phyloP scores from a whole-genome alignment of 2,329 filamentous ascomycete genomes.

The Endoconidiophora polonica region DNA sequence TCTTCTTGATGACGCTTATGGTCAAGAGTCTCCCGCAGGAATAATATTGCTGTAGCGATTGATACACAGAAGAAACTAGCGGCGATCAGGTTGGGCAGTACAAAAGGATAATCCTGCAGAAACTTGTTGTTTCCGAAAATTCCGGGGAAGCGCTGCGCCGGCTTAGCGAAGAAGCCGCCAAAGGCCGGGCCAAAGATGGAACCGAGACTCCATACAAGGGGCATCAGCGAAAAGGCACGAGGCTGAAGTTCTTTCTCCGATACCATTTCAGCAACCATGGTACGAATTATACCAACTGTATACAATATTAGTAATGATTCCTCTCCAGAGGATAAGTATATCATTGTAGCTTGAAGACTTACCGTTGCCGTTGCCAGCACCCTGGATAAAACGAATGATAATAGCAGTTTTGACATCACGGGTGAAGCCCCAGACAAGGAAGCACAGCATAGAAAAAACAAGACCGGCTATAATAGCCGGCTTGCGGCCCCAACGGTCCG shows the following conservation, averaged over 20 bases:
- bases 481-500: slow-evolving; percentile 69
- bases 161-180: slow-evolving; percentile 72
- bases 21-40: slow-evolving; percentile 72
- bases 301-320: slow-evolving; percentile 14
- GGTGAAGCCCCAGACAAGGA: slow-evolving; percentile 71
- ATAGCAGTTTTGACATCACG: slow-evolving; percentile 68
- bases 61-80: slow-evolving; percentile 64
- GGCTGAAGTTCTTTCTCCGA: slow-evolving; percentile 76
- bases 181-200: slow-evolving; percentile 77
- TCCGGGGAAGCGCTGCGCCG: slow-evolving; percentile 54
- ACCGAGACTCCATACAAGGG: slow-evolving; percentile 73
- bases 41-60: slow-evolving; percentile 56
- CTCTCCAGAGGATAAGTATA: not conserved
- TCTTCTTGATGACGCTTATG: slow-evolving; percentile 52
- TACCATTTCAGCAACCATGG: slow-evolving; percentile 85
- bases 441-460: slow-evolving; percentile 63
- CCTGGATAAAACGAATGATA: slow-evolving; percentile 57
- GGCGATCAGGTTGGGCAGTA: slow-evolving; percentile 66
- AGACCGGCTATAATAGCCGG: slow-evolving; percentile 61
- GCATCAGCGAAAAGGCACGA: slow-evolving; percentile 83
- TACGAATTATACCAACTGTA: slow-evolving; percentile 72
- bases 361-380: slow-evolving; percentile 75
- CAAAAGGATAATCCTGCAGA: slow-evolving; percentile 64
- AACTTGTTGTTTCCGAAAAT: slow-evolving; percentile 52
- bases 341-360: slow-evolving; percentile 14